These are phyloP conservation scores for Aristolochia fimbriata DNA, from an alignment of 164 flowering plant genomes.

Conservation along the genomic window DNA sequence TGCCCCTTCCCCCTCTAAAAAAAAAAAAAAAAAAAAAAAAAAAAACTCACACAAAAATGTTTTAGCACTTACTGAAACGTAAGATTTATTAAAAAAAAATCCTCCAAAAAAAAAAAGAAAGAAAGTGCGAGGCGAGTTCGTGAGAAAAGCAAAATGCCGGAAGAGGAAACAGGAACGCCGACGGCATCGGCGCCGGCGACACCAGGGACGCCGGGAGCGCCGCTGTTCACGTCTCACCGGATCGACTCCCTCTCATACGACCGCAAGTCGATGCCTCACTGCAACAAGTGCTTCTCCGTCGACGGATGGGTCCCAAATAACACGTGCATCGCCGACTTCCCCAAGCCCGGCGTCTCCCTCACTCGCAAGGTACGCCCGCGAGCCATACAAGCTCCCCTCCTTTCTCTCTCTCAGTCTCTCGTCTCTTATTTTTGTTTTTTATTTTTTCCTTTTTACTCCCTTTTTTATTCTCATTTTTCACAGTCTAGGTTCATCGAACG, in stretches of 20 bases:
- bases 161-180: slow-evolving; percentile 29
- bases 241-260: slow-evolving; percentile 81
- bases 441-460: not conserved
- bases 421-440: not conserved
- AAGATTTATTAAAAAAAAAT: not conserved
- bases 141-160: slow-evolving; percentile 23
- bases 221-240: slow-evolving; percentile 45
- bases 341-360: slow-evolving; percentile 64
- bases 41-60: slow-evolving; percentile 7
- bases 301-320: slow-evolving; percentile 30
- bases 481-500: too few relatives aligned
- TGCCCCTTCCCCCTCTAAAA: slow-evolving; percentile 1
- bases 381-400: too few relatives aligned
- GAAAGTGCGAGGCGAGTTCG: not conserved
- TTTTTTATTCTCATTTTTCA: too few relatives aligned
- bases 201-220: slow-evolving; percentile 69
- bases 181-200: slow-evolving; percentile 59
- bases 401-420: not conserved
- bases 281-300: slow-evolving; percentile 60
- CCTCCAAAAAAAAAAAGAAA: not conserved
- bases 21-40: slow-evolving; percentile 18
- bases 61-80: not conserved
- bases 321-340: slow-evolving; percentile 60
- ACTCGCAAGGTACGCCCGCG: slow-evolving; percentile 57
- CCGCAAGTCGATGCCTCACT: slow-evolving; percentile 68